Base-by-base conservation (phyloP, 345 rosid genomes). In the Gynandropsis gynandra region DNA sequence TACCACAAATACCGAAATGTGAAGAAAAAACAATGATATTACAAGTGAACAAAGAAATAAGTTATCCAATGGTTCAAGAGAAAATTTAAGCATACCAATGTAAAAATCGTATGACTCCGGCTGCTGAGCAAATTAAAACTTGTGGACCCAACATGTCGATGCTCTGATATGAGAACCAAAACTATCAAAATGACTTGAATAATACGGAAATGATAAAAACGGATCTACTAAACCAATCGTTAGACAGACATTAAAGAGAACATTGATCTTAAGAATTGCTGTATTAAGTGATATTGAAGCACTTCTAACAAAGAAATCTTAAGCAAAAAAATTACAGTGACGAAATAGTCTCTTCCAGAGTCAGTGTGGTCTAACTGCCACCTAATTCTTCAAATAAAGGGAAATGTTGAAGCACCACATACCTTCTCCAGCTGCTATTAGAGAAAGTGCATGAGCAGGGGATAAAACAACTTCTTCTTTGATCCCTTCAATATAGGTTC, bases 391-490 rank as follows among this genome's bases (percentile, higher is more conserved):
- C 16, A 41, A 45, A 53, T 65, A 49, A 50, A 46, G 43, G 52
- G 58, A 64, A 56, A 61, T 16, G 62, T 48, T 34, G 51, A 41
- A 42, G 50, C 52, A 47, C 59, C 48, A 29, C 70, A 63, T 58
- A 78, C 99, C 99, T 93, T 93, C 99, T 65, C 99, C 99, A 68
- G 99, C 88, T 29, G 99, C 99, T 56, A 93, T 87, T 64, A 93
- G 82, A 48, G 99, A 93, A 43, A 93, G 97, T 19, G 85, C 90
- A 73, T 93, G 99, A 52, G 97, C 99, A 65, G 99, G 94, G 59
- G 99, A 93, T 68, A 93, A 68, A 16, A 93, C 99, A 70, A 88
- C 99, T 81, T 93, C 99, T 67, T 93, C 94, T 80, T 93, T 87
- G 53, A 93, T 63, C 62, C 99, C 99, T 68, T 93, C 99, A 33